phyloP scores from a whole-genome alignment of 306 rosid species.

The Citrullus mucosospermus region DNA sequence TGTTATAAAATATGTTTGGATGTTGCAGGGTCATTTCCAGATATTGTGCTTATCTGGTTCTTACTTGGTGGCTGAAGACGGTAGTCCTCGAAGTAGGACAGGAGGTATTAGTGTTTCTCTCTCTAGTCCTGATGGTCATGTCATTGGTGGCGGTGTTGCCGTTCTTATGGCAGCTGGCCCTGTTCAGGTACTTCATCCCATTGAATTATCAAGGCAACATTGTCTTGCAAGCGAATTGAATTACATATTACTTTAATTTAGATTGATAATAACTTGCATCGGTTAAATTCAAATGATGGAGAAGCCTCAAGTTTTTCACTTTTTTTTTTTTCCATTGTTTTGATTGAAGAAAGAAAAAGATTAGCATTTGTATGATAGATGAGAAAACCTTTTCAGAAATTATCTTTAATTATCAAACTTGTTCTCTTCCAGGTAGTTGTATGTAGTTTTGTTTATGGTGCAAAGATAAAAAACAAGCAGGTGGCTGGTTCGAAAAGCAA shows the following conservation, averaged over 20 bases:
- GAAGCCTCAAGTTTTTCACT: neutral
- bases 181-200: slow-evolving; percentile 57
- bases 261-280: neutral
- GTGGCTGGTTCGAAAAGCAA: slow-evolving; percentile 21
- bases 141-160: slow-evolving; percentile 74
- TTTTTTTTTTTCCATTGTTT: neutral
- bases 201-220: neutral
- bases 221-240: neutral
- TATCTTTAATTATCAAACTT: neutral
- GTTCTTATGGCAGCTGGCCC: slow-evolving; percentile 72
- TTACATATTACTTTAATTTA: neutral
- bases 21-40: slow-evolving; percentile 78
- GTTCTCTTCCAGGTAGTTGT: slow-evolving; percentile 55
- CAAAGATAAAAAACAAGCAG: slow-evolving; percentile 54
- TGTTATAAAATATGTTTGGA: neutral
- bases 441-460: slow-evolving; percentile 74
- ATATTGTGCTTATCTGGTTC: slow-evolving; percentile 91
- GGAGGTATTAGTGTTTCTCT: slow-evolving; percentile 88
- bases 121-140: slow-evolving; percentile 71
- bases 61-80: slow-evolving; percentile 91
- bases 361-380: neutral
- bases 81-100: slow-evolving; percentile 64
- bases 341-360: neutral
- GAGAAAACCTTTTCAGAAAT: neutral
- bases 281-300: neutral